A percentile compares a stretch with the other conserved stretches of the same genome.
phyloP scores from a whole-genome alignment of 768 basidiomycete genomes.

The Pholiota conissans region DNA sequence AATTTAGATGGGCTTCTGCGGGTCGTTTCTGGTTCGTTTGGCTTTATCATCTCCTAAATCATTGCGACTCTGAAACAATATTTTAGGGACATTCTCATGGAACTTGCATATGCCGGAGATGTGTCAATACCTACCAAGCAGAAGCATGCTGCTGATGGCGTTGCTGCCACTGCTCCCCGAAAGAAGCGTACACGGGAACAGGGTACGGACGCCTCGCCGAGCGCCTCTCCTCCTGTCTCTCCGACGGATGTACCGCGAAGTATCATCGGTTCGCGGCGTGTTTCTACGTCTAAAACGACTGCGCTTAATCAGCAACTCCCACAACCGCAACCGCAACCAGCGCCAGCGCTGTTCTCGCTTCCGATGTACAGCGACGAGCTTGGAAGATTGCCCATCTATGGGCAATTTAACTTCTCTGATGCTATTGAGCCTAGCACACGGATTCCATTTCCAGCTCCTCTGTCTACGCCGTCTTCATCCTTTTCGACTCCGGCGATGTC shows the following conservation, averaged over 20 bases:
- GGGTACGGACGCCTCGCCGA: slow-evolving; percentile 6
- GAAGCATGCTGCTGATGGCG: not conserved
- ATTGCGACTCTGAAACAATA: not conserved
- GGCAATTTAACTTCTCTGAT: slow-evolving; percentile 39
- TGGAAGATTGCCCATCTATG: slow-evolving; percentile 51
- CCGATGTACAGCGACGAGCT: slow-evolving; percentile 61
- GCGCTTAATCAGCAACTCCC: not conserved
- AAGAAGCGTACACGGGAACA: slow-evolving; percentile 20
- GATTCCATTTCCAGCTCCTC: slow-evolving; percentile 2
- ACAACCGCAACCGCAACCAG: slow-evolving; percentile 17
- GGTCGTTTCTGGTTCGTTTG: slow-evolving; percentile 40
- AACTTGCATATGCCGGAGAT: slow-evolving; percentile 36
- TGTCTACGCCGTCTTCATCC: slow-evolving; percentile 3
- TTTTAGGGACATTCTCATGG: slow-evolving; percentile 35
- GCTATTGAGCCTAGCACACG: slow-evolving; percentile 17
- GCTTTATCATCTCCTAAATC: not conserved
- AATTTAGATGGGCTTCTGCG: slow-evolving; percentile 38
- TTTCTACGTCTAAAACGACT: slow-evolving; percentile 18
- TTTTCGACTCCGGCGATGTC: too few relatives aligned
- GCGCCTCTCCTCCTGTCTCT: slow-evolving; percentile 13
- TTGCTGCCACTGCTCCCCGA: not conserved
- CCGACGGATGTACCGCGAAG: slow-evolving; percentile 16
- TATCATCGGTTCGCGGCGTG: slow-evolving; percentile 28
- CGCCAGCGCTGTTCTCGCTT: slow-evolving; percentile 31
- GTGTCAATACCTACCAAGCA: slow-evolving; percentile 19